A percentile compares a stretch with the other conserved stretches of the same genome.
Conservation (phyloP, 352 stramenopile genomes). For the Globisporangium radiosum region DNA sequence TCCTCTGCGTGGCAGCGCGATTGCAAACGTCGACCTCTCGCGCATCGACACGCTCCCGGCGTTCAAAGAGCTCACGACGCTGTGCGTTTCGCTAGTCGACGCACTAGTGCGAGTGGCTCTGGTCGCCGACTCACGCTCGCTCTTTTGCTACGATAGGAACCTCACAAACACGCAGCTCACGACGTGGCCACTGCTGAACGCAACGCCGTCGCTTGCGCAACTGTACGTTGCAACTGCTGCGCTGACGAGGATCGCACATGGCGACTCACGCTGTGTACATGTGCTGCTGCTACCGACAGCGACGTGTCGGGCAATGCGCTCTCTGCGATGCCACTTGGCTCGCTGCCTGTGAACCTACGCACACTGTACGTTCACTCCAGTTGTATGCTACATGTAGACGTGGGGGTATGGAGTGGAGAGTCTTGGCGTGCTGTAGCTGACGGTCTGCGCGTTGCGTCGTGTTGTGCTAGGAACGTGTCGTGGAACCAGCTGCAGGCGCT, state of each 20-base stretch:
- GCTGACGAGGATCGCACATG: no score
- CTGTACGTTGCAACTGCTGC: constrained; percentile 5
- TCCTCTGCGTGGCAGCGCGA: not conserved
- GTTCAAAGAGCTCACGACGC: constrained; percentile 6
- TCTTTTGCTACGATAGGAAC: constrained; percentile 3
- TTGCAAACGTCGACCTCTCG: constrained; percentile 15
- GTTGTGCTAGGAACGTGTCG: constrained; percentile 6
- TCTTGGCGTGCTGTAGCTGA: not conserved
- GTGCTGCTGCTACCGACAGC: not conserved
- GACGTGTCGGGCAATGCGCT: constrained; percentile 11
- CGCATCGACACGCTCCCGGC: not conserved
- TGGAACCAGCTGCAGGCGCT: constrained; percentile 9
- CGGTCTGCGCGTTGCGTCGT: no score
- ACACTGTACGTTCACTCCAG: constrained; percentile 3
- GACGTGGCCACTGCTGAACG: constrained; percentile 8
- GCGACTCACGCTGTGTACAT: not conserved
- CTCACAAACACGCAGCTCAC: constrained; percentile 7
- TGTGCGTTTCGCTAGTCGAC: constrained; percentile 2
- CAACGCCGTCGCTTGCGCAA: constrained; percentile 8
- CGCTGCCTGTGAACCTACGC: constrained; percentile 6
- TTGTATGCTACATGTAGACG: no score
- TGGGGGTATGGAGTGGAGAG: no score
- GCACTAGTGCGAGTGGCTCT: no score
- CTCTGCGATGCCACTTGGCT: constrained; percentile 1
- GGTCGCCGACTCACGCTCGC: no score